These are phyloP conservation scores for Penicillium sp. DNA, from an alignment of 2,329 filamentous ascomycete genomes.

Conservation along the genomic window DNA sequence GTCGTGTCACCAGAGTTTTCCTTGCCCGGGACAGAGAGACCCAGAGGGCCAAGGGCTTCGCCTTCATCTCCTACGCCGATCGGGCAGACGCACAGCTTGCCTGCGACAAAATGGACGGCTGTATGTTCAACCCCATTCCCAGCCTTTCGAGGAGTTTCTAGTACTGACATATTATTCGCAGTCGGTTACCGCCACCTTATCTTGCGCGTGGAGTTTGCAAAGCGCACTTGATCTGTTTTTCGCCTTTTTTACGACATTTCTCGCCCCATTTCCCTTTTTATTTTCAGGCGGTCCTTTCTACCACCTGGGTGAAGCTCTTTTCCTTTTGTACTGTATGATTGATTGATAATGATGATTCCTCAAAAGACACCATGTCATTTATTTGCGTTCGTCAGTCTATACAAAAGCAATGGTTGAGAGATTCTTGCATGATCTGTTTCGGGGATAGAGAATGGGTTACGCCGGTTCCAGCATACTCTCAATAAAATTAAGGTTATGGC, in stretches of 20 bases:
- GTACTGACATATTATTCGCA: constrained; percentile 28
- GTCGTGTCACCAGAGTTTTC: constrained; percentile 95
- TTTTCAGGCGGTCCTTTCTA: constrained; percentile 30
- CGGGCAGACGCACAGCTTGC: constrained; percentile 84
- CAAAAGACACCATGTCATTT: constrained; percentile 33
- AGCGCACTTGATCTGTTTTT: constrained; percentile 39
- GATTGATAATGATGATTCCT: constrained; percentile 37
- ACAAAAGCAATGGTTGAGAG: constrained; percentile 30
- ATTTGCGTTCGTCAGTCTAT: constrained; percentile 28
- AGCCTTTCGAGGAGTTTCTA: neutral
- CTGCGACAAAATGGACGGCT: constrained; percentile 97
- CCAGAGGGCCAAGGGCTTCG: constrained; percentile 93
- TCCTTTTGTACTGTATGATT: constrained; percentile 38
- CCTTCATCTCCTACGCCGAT: constrained; percentile 96
- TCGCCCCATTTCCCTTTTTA: constrained; percentile 24
- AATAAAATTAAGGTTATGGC: neutral
- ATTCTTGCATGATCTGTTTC: constrained; percentile 12
- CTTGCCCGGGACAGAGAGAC: constrained; percentile 97
- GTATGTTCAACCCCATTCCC: constrained; percentile 44
- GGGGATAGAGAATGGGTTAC: neutral
- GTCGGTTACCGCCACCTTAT: constrained; percentile 52
- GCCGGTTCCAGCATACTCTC: neutral
- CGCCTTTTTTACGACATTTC: constrained; percentile 30
- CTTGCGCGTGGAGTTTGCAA: constrained; percentile 51
- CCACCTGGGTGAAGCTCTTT: constrained; percentile 26